Evolutionary conservation across 768 basidiomycete genomes (phyloP), one percentile per base, ranked within the genome.

Genomic region (Hydnomerulius pinastri): DNA sequence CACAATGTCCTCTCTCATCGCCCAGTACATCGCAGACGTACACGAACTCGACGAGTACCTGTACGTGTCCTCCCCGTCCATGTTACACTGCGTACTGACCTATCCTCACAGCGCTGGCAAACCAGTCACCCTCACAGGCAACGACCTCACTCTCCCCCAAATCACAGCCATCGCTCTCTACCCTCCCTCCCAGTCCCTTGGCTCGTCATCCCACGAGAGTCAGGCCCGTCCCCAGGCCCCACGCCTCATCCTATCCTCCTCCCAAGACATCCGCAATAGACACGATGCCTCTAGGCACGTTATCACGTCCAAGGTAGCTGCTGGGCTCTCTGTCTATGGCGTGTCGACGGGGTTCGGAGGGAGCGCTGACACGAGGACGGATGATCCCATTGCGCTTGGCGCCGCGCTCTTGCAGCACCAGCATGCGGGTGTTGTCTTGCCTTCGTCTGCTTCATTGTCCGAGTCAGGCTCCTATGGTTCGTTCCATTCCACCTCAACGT

Each of bases 281-380:
- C 75, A 93, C 38, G 69, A 75, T n/a, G 80, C 79, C 55, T 83
- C 85, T 56, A 82, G 86, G 30, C 68, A 76, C 40, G 78, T 85
- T 50, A 81, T 92, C 37, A 71, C 78, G 18, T 75, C 77, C 59
- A 91, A 91, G 67, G 77, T 92, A 32, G 77, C 78, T 18, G 73
- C 76, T 4, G 82, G 84, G 9, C 77, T 80, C 44, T 88, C 86
- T 55, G 77, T 94, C 17, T 94, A 94, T 57, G 92, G 92, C 20
- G 86, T 93, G 35, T 87, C 87, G 48, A 83, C 83, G 2, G 92
- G 92, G 39, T 94, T 90, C 60, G 92, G 91, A 33, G 91, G 90
- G n/a, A 87, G 85, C 59, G 91, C 91, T 10, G 87, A 92, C 65
- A 92, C 90, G 1, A 81, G 91, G 18, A 93, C 91, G 0, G 79